Conservation (phyloP, 164 flowering plant species). For the Vitis riparia region DNA sequence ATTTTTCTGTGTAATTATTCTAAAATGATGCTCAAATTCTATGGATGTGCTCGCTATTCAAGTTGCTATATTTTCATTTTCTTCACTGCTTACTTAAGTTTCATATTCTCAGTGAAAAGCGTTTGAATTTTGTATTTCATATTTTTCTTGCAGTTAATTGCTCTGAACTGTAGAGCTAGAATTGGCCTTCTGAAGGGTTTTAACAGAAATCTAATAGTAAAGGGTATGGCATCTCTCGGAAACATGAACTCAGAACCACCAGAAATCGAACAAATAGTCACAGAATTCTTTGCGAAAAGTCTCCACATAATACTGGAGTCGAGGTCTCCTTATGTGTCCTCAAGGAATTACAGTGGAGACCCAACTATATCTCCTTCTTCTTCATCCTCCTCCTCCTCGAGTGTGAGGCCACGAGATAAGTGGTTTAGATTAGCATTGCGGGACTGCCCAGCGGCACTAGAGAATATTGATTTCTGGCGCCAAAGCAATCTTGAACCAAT, state of each 20-base stretch:
- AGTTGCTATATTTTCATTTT: too few relatives aligned
- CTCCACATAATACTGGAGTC: slow-evolving; percentile 84
- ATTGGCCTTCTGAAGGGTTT: not conserved
- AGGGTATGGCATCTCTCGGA: slow-evolving; percentile 41
- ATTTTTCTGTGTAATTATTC: too few relatives aligned
- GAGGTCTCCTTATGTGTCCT: slow-evolving; percentile 61
- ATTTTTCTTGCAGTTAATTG: slow-evolving; percentile 3
- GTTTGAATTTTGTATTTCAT: not conserved
- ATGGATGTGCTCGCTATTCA: too few relatives aligned
- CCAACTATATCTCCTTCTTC: slow-evolving; percentile 70
- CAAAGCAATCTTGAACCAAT: slow-evolving; percentile 73
- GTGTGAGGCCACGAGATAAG: slow-evolving; percentile 75
- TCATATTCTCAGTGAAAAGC: not conserved
- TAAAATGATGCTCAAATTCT: too few relatives aligned
- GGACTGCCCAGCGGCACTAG: slow-evolving; percentile 81
- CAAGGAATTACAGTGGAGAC: slow-evolving; percentile 78
- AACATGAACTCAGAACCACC: slow-evolving; percentile 60
- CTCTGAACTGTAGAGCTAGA: slow-evolving; percentile 3
- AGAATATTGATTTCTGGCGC: slow-evolving; percentile 77
- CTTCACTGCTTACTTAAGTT: too few relatives aligned
- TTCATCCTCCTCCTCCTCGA: slow-evolving; percentile 74
- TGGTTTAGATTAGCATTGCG: slow-evolving; percentile 89
- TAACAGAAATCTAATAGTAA: too few relatives aligned
- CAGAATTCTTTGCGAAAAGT: slow-evolving; percentile 75
- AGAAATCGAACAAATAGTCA: slow-evolving; percentile 76